A percentile compares a stretch with the other conserved stretches of the same genome.
These are phyloP conservation scores for Suhomyces bolitotheri DNA, from an alignment of 1,139 yeast genomes.

Conservation along the genomic window DNA sequence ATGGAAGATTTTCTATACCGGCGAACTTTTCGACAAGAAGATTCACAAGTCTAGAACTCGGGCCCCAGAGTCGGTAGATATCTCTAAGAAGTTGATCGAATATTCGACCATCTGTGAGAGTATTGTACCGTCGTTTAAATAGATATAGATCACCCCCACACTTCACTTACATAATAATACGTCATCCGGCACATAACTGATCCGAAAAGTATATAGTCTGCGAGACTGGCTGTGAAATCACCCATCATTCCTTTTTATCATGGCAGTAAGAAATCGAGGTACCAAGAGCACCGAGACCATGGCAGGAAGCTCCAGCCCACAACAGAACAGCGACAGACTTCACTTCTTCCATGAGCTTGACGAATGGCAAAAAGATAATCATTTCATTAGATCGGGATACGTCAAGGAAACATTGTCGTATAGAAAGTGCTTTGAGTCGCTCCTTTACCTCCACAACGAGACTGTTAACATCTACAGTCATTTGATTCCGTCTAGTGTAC, in stretches of 20 bases:
- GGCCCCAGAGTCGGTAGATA: slow-evolving; percentile 25
- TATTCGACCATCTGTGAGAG: slow-evolving; percentile 36
- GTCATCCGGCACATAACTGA: too few relatives aligned
- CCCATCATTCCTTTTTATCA: neutral
- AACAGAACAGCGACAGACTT: neutral
- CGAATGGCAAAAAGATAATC: slow-evolving; percentile 87
- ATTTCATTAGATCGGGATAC: slow-evolving; percentile 71
- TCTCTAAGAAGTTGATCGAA: slow-evolving; percentile 28
- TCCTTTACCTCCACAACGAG: slow-evolving; percentile 79
- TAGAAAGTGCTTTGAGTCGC: slow-evolving; percentile 50
- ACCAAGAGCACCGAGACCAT: too few relatives aligned
- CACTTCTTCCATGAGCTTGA: slow-evolving; percentile 52
- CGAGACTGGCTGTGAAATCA: too few relatives aligned
- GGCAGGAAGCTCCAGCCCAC: neutral
- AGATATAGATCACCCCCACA: too few relatives aligned
- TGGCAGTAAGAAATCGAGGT: neutral
- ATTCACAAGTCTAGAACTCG: slow-evolving; percentile 27
- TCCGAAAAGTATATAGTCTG: too few relatives aligned
- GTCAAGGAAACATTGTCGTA: slow-evolving; percentile 67
- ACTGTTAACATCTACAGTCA: slow-evolving; percentile 82
- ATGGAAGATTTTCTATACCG: slow-evolving; percentile 74
- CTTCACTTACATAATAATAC: too few relatives aligned
- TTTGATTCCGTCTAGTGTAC: slow-evolving; percentile 60
- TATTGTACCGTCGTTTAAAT: slow-evolving; percentile 39
- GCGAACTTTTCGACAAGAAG: slow-evolving; percentile 45